A percentile compares a stretch with the other conserved stretches of the same genome.
Evolutionary conservation across 495 filamentous ascomycete genomes (phyloP).

Genomic region (Amniculicola lignicola): DNA sequence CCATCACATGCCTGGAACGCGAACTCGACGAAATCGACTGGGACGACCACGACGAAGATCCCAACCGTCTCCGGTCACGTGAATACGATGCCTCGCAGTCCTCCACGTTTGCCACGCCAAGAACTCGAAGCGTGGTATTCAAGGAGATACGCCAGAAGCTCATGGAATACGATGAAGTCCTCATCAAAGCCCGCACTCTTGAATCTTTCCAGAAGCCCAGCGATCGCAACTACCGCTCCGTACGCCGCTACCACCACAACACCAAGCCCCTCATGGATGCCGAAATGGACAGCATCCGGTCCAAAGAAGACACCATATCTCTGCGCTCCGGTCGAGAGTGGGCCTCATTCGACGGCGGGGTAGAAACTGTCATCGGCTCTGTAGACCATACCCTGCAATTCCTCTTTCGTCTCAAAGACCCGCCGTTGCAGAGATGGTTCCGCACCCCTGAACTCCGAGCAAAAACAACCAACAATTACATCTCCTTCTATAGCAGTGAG

Average conservation of each 20-base stretch:
- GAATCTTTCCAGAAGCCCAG: conserved; percentile 40
- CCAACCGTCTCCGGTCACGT: conserved; percentile 25
- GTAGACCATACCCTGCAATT: conserved; percentile 31
- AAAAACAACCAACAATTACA: conserved; percentile 38
- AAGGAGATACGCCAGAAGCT: conserved; percentile 36
- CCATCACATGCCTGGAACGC: conserved; percentile 39
- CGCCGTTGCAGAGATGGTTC: conserved; percentile 12
- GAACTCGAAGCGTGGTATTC: conserved; percentile 36
- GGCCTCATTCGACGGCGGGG: conserved; percentile 42
- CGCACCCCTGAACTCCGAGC: conserved; percentile 37
- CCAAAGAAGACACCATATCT: conserved; percentile 46
- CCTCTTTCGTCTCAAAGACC: conserved; percentile 16
- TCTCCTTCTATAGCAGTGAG: conserved; percentile 41
- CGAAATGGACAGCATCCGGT: conserved; percentile 40
- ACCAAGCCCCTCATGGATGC: conserved; percentile 34
- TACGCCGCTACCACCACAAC: conserved; percentile 40
- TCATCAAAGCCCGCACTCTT: conserved; percentile 41
- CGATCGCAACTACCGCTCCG: conserved; percentile 41
- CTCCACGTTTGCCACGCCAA: not conserved
- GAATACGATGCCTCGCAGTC: conserved; percentile 23
- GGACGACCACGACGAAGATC: conserved; percentile 26
- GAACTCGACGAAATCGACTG: conserved; percentile 38
- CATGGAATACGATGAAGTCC: conserved; percentile 42
- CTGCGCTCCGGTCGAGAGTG: conserved; percentile 42
- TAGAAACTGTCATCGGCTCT: conserved; percentile 38